A percentile compares a stretch with the other conserved stretches of the same genome.
Conservation (phyloP, 176 grass and related monocot species). For the Bothriochloa decipiens region DNA sequence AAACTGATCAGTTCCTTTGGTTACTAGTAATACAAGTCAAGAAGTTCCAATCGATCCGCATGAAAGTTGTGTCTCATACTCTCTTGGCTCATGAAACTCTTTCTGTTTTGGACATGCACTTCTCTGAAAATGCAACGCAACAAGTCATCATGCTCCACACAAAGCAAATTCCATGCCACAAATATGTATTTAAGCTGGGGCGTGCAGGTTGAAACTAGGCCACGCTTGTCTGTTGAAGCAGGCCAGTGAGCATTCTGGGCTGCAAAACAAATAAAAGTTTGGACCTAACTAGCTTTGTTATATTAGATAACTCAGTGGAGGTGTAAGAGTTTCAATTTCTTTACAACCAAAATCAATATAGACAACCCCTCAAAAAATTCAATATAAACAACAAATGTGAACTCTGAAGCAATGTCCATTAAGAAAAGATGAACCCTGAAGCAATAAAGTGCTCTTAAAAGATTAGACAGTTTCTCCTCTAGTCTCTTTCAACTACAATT, state of each 20-base stretch:
- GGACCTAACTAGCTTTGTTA: background rate
- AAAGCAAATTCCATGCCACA: background rate
- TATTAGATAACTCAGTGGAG: background rate
- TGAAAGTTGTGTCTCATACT: no score
- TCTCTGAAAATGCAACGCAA: background rate
- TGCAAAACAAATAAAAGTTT: background rate
- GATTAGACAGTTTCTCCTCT: background rate
- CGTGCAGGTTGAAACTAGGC: background rate
- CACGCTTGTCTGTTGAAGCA: background rate
- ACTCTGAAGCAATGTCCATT: background rate
- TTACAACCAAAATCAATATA: background rate
- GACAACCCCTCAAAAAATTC: background rate
- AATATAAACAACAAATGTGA: background rate
- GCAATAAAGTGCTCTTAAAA: background rate
- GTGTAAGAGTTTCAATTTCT: background rate
- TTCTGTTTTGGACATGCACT: background rate
- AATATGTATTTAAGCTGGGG: background rate
- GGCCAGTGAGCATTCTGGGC: background rate
- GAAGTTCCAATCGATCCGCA: no score
- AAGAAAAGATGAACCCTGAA: constrained; percentile 1
- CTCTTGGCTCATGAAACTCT: no score
- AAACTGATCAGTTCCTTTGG: no score
- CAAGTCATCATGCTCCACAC: background rate
- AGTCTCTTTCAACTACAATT: background rate
- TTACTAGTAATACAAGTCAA: no score